Conservation (phyloP, 108 stramenopile species). For the Schizochytrium sp. region DNA sequence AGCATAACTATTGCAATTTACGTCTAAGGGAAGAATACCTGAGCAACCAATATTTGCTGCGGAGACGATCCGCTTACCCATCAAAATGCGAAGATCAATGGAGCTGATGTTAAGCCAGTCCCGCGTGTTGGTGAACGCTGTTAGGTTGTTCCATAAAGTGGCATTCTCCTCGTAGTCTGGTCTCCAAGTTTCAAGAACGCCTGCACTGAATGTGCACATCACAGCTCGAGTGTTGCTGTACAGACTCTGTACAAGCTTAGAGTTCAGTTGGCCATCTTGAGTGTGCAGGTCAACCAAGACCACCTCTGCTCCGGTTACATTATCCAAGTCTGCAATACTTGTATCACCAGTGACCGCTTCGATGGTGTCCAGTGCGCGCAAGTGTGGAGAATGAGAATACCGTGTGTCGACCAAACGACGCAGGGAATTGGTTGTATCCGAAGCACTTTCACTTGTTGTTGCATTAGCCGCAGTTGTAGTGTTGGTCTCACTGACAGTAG, state of each 20-base stretch:
- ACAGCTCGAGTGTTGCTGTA: background rate
- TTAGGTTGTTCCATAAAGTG: background rate
- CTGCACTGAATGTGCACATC: conserved; percentile 29
- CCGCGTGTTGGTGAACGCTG: background rate
- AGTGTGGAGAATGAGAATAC: background rate
- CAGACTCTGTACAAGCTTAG: background rate
- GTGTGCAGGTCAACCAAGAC: conserved; percentile 46
- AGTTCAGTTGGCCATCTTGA: background rate
- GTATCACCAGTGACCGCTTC: background rate
- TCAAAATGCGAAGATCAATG: background rate
- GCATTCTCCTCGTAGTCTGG: conserved; percentile 9
- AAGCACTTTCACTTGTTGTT: no score
- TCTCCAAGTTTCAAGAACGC: conserved; percentile 5
- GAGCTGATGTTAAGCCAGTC: conserved; percentile 30
- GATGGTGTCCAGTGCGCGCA: background rate
- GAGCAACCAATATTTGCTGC: conserved; percentile 18
- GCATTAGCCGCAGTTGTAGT: background rate
- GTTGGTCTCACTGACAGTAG: background rate
- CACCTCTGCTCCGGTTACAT: conserved; percentile 15
- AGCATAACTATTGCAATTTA: background rate
- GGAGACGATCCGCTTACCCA: background rate
- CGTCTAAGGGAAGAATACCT: background rate
- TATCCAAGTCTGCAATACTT: background rate
- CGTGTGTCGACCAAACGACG: no score
- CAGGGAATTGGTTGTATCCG: no score